Evolutionary conservation across 805 yeast species (phyloP).

Genomic region (Ogataea parapolymorpha): DNA sequence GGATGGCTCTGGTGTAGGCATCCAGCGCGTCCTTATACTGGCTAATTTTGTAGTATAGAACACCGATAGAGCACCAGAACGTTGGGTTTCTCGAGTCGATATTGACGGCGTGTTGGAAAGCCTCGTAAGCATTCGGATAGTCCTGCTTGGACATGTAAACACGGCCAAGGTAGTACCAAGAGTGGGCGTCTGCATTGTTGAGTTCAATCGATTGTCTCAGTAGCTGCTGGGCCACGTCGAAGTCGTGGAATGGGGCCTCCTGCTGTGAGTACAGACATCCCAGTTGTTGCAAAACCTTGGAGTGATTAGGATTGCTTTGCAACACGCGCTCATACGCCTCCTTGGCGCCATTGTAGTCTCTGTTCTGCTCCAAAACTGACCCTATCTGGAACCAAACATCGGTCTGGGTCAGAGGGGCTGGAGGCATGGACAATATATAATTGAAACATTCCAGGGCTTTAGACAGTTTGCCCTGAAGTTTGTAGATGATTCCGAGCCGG

Average conservation of each 20-base stretch:
- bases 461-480: conserved; percentile 84
- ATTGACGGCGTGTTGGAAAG: conserved; percentile 98
- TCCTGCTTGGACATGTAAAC: conserved; percentile 96
- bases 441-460: conserved; percentile 93
- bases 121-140: conserved; percentile 94
- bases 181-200: conserved; percentile 87
- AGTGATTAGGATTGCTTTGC: conserved; percentile 86
- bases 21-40: conserved; percentile 96
- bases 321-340: conserved; percentile 95
- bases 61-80: conserved; percentile 97
- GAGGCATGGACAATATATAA: conserved; percentile 86
- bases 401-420: conserved; percentile 91
- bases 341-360: conserved; percentile 86
- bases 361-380: conserved; percentile 88
- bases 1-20: conserved; percentile 94
- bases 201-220: conserved; percentile 85
- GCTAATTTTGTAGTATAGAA: conserved; percentile 89
- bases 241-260: conserved; percentile 68
- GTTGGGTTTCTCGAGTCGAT: conserved; percentile 96
- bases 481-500: conserved; percentile 93
- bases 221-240: conserved; percentile 77
- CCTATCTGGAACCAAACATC: conserved; percentile 99
- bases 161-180: conserved; percentile 96
- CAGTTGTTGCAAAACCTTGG: conserved; percentile 91
- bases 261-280: conserved; percentile 90